Evolutionary conservation across 2,329 filamentous ascomycete genomes (phyloP).

Genomic region (Didymella arachidicola): DNA sequence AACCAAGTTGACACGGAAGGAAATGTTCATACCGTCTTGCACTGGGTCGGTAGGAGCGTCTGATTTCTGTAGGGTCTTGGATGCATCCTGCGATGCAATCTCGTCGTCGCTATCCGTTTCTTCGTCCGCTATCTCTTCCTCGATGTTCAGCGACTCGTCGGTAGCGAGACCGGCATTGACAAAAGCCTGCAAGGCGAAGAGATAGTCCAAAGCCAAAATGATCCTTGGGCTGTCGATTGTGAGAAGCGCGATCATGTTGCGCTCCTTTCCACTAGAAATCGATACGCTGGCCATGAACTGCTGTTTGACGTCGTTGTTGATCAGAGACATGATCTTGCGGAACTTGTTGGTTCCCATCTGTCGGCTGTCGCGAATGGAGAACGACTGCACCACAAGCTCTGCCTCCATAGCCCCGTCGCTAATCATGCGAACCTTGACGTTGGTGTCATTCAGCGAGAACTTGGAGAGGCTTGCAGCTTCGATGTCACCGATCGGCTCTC

Average conservation of each 20-base stretch:
- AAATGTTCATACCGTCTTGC: constrained; percentile 70
- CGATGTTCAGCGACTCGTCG: constrained; percentile 64
- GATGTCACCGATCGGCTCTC: constrained; percentile 79
- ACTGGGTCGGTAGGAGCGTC: constrained; percentile 40
- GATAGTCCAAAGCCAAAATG: constrained; percentile 94
- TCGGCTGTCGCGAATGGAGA: constrained; percentile 94
- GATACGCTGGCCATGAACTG: constrained; percentile 98
- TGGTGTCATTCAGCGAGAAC: constrained; percentile 93
- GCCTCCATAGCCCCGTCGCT: constrained; percentile 91
- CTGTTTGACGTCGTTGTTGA: constrained; percentile 89
- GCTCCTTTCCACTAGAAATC: constrained; percentile 84
- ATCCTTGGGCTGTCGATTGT: constrained; percentile 94
- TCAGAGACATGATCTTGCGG: constrained; percentile 96
- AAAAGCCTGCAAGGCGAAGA: constrained; percentile 88
- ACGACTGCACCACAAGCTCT: constrained; percentile 90
- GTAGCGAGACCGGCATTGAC: constrained; percentile 71
- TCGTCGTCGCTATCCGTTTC: constrained; percentile 51
- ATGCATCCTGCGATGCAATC: constrained; percentile 46
- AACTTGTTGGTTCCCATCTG: constrained; percentile 91
- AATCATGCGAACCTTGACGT: constrained; percentile 89
- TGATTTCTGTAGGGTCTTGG: constrained; percentile 30
- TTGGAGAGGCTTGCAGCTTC: constrained; percentile 85
- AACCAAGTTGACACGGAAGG: constrained; percentile 91
- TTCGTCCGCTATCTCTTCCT: constrained; percentile 65
- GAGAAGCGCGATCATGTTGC: constrained; percentile 85